phyloP scores from a whole-genome alignment of 2,329 filamentous ascomycete species.

The Cryphonectria parasitica region DNA sequence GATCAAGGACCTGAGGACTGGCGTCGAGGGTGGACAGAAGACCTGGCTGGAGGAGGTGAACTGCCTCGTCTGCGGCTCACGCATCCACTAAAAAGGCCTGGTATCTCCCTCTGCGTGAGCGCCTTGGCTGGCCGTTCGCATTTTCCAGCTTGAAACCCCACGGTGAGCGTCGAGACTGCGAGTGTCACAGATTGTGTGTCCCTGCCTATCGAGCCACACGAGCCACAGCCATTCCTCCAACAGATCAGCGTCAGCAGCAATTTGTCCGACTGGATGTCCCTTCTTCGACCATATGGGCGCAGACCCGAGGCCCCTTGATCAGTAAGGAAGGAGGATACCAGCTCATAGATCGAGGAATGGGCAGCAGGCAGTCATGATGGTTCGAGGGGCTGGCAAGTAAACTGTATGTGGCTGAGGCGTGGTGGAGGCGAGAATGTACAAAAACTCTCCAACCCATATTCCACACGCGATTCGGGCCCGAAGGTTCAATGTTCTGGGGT shows the following conservation, averaged over 20 bases:
- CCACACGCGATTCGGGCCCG: neutral
- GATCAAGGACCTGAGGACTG: slow-evolving; percentile 54
- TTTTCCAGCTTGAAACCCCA: neutral
- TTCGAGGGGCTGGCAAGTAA: neutral
- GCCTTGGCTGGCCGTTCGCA: neutral
- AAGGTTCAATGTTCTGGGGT: neutral
- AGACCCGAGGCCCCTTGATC: neutral
- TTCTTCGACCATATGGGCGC: neutral
- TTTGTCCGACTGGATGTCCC: neutral
- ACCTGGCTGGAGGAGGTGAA: slow-evolving; percentile 56
- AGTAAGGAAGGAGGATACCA: neutral
- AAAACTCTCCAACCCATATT: neutral
- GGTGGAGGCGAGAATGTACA: neutral
- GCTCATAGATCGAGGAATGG: neutral
- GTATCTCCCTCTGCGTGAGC: too few species aligned
- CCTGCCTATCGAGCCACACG: neutral
- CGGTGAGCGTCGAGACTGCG: neutral
- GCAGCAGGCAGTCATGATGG: neutral
- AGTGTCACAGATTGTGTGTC: neutral
- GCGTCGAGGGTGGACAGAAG: slow-evolving; percentile 53
- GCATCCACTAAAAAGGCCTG: slow-evolving; percentile 44
- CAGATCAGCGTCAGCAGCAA: neutral
- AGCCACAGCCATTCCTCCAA: neutral
- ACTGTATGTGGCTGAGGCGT: neutral
- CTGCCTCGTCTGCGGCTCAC: slow-evolving; percentile 55